Percentiles rank a stretch among this genome's conserved stretches.
Evolutionary conservation across 345 rosid species (phyloP).

Genomic region (Zanthoxylum bungeanum): DNA sequence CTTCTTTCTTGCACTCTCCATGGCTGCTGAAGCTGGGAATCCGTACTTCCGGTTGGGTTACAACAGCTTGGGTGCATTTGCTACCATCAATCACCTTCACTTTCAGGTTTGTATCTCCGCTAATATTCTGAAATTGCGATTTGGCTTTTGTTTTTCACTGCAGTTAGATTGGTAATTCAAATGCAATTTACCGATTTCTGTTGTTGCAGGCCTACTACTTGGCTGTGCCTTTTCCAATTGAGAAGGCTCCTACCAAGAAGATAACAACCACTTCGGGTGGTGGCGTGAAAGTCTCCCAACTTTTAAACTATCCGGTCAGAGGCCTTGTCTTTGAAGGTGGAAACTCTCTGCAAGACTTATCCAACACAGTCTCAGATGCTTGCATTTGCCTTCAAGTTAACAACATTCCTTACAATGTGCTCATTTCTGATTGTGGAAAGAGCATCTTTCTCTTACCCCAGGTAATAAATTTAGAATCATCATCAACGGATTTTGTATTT

Average conservation of each 20-base stretch:
- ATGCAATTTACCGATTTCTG: conserved; percentile 1
- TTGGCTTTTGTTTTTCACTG: neutral
- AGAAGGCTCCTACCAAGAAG: conserved; percentile 70
- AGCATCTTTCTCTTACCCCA: conserved; percentile 78
- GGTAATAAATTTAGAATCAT: conserved; percentile 41
- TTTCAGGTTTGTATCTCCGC: conserved; percentile 63
- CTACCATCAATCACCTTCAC: conserved; percentile 97
- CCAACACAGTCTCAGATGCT: conserved; percentile 55
- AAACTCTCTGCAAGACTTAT: conserved; percentile 50
- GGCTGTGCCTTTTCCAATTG: conserved; percentile 75
- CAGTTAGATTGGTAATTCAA: neutral
- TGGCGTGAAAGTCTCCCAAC: conserved; percentile 65
- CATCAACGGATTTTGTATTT: neutral
- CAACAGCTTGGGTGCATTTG: conserved; percentile 97
- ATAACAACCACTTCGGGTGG: conserved; percentile 34
- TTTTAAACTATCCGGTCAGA: conserved; percentile 71
- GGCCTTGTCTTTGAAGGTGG: conserved; percentile 87
- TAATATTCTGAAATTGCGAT: neutral
- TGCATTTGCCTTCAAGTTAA: conserved; percentile 86
- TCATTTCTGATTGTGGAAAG: conserved; percentile 82
- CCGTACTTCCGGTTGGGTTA: conserved; percentile 86
- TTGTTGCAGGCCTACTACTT: conserved; percentile 71
- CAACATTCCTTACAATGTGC: conserved; percentile 85
- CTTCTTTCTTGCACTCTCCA: conserved; percentile 76
- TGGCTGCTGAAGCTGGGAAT: conserved; percentile 77